Conservation (phyloP, 352 stramenopile species). For the Globisporangium alternatum region DNA sequence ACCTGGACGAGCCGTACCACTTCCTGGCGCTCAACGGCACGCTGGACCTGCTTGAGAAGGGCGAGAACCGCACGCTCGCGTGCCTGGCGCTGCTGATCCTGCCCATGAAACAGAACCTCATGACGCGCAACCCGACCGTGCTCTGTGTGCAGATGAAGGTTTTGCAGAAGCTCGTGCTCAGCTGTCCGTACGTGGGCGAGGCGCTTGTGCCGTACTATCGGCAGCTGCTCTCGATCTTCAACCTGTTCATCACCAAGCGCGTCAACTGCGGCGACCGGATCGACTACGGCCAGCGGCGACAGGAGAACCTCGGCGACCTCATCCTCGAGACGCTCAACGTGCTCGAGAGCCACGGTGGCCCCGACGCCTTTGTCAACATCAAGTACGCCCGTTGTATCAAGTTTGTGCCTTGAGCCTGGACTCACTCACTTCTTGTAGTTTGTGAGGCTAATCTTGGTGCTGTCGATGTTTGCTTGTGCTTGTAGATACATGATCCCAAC, state of each 20-base stretch:
- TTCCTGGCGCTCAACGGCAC: slow-evolving; percentile 80
- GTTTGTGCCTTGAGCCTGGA: not conserved
- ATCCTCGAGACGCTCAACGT: slow-evolving; percentile 89
- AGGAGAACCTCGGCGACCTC: slow-evolving; percentile 87
- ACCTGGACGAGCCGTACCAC: slow-evolving; percentile 80
- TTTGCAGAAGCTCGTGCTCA: slow-evolving; percentile 64
- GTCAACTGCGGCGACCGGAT: slow-evolving; percentile 93
- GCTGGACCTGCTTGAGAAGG: slow-evolving; percentile 81
- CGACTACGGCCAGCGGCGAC: slow-evolving; percentile 89
- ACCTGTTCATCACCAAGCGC: slow-evolving; percentile 89
- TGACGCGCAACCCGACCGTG: slow-evolving; percentile 72
- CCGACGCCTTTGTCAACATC: slow-evolving; percentile 92
- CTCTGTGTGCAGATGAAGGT: slow-evolving; percentile 80
- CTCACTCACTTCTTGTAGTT: not conserved
- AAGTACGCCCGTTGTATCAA: slow-evolving; percentile 85
- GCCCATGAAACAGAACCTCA: slow-evolving; percentile 87
- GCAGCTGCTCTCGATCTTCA: slow-evolving; percentile 91
- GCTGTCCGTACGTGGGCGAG: slow-evolving; percentile 77
- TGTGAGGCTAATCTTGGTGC: not conserved
- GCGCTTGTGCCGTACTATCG: slow-evolving; percentile 92
- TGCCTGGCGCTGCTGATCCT: slow-evolving; percentile 49
- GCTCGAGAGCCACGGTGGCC: slow-evolving; percentile 82
- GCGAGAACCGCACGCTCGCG: slow-evolving; percentile 55
- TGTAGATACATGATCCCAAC: slow-evolving; percentile 94
- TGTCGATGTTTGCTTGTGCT: not conserved